A percentile compares a stretch with the other conserved stretches of the same genome.
These are phyloP conservation scores for Arthroderma sp. DNA, from an alignment of 2,329 filamentous ascomycete genomes.

Conservation along the genomic window DNA sequence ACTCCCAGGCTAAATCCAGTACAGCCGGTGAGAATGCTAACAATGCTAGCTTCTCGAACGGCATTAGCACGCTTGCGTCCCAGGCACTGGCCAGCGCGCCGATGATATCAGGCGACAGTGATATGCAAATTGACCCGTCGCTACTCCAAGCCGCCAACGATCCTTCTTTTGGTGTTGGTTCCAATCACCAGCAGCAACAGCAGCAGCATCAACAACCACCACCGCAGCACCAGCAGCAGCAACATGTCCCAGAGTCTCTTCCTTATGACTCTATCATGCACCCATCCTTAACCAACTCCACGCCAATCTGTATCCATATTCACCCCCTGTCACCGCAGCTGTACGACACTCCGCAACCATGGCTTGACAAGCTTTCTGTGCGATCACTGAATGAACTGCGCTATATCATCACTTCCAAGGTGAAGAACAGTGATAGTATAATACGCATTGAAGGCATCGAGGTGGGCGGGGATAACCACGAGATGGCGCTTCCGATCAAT, in stretches of 20 bases:
- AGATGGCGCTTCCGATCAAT: constrained; percentile 36
- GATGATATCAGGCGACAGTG: constrained; percentile 26
- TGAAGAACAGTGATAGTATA: constrained; percentile 43
- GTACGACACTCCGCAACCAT: constrained; percentile 36
- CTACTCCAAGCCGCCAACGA: constrained; percentile 46
- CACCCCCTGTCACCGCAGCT: constrained; percentile 47
- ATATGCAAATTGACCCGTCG: constrained; percentile 50
- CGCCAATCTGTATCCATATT: constrained; percentile 57
- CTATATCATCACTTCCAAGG: constrained; percentile 48
- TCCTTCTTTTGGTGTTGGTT: constrained; percentile 23
- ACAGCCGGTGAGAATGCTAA: constrained; percentile 15
- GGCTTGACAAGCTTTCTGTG: constrained; percentile 51
- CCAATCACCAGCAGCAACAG: constrained; percentile 9
- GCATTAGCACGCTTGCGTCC: constrained; percentile 31
- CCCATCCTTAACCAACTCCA: constrained; percentile 22
- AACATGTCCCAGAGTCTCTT: constrained; percentile 16
- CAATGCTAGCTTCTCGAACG: constrained; percentile 17
- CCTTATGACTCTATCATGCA: constrained; percentile 26
- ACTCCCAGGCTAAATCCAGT: constrained; percentile 16
- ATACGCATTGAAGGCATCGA: constrained; percentile 54
- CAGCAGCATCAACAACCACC: not conserved
- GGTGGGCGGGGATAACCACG: constrained; percentile 46
- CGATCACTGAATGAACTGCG: constrained; percentile 50
- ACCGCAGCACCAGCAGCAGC: constrained; percentile 16
- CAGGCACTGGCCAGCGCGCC: constrained; percentile 31